A percentile compares a stretch with the other conserved stretches of the same genome.
Conservation (phyloP, 352 stramenopile genomes). For the Thraustochytrium striatum region DNA sequence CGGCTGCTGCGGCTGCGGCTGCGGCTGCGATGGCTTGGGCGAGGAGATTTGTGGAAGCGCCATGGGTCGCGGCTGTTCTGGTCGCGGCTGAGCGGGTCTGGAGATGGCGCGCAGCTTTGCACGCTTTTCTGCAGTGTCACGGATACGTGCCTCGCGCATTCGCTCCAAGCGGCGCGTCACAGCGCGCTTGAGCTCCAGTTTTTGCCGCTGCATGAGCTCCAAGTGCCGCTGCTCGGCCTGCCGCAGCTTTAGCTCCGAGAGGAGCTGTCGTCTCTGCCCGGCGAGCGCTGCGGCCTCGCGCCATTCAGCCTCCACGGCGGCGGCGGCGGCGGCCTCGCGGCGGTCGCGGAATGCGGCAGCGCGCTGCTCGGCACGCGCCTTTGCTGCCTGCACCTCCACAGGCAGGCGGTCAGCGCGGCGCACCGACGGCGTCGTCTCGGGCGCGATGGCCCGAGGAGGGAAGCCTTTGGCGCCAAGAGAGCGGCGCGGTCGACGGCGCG, state of each 20-base stretch:
- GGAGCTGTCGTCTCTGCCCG: neutral
- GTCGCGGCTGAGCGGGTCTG: neutral
- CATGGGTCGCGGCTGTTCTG: neutral
- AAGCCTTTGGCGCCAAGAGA: neutral
- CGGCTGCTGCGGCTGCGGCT: neutral
- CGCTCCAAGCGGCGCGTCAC: neutral
- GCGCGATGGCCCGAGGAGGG: neutral
- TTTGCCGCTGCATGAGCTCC: neutral
- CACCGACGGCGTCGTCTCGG: neutral
- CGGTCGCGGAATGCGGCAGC: neutral
- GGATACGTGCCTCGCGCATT: neutral
- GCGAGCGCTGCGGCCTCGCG: neutral
- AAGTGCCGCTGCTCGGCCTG: neutral
- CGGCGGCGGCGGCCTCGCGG: no score
- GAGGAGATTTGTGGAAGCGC: neutral
- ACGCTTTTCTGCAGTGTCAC: neutral
- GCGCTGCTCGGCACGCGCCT: neutral
- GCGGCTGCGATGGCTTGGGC: neutral
- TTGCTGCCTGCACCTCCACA: neutral
- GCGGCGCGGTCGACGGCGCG: neutral
- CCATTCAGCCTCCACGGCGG: neutral
- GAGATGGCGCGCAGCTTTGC: neutral
- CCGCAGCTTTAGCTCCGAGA: neutral
- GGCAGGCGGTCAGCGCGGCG: neutral
- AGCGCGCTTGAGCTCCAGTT: neutral